phyloP scores from a whole-genome alignment of 2,329 filamentous ascomycete species.

The Tympanopsis confertula region DNA sequence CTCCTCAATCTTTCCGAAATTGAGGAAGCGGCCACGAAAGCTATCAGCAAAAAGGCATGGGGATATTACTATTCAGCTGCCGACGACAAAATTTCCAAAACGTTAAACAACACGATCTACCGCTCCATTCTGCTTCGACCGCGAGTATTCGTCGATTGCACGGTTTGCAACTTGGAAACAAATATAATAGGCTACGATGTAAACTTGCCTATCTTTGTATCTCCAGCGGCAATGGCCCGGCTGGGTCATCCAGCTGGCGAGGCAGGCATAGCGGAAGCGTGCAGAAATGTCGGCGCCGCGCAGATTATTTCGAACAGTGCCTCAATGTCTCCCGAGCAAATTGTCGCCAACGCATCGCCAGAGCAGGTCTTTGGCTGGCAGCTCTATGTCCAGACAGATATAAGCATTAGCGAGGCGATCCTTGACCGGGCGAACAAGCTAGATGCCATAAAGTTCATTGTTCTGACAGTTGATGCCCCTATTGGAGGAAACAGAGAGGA shows the following conservation, averaged over 20 bases:
- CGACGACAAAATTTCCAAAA: conserved; percentile 73
- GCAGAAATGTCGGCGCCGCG: conserved; percentile 63
- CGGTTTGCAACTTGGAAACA: conserved; percentile 63
- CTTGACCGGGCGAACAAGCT: not conserved
- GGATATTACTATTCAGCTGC: conserved; percentile 87
- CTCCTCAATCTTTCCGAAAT: conserved; percentile 85
- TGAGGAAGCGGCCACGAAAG: conserved; percentile 67
- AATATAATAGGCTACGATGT: conserved; percentile 64
- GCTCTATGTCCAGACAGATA: conserved; percentile 79
- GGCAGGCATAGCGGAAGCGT: conserved; percentile 71
- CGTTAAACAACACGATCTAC: conserved; percentile 70
- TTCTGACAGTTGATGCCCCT: not conserved
- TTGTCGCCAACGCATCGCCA: conserved; percentile 58
- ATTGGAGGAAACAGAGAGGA: not conserved
- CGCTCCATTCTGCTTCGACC: conserved; percentile 74
- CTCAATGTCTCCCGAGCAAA: conserved; percentile 83
- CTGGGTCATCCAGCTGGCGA: conserved; percentile 78
- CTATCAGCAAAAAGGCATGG: conserved; percentile 76
- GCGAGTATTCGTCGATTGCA: conserved; percentile 79
- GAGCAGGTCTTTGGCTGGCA: conserved; percentile 84
- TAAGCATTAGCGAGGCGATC: conserved; percentile 47
- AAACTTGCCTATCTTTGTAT: conserved; percentile 68
- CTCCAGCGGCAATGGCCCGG: conserved; percentile 81
- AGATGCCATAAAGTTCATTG: not conserved
- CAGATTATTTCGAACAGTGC: conserved; percentile 88